phyloP scores from a whole-genome alignment of 495 filamentous ascomycete genomes.

The Penicillium waksmanii region DNA sequence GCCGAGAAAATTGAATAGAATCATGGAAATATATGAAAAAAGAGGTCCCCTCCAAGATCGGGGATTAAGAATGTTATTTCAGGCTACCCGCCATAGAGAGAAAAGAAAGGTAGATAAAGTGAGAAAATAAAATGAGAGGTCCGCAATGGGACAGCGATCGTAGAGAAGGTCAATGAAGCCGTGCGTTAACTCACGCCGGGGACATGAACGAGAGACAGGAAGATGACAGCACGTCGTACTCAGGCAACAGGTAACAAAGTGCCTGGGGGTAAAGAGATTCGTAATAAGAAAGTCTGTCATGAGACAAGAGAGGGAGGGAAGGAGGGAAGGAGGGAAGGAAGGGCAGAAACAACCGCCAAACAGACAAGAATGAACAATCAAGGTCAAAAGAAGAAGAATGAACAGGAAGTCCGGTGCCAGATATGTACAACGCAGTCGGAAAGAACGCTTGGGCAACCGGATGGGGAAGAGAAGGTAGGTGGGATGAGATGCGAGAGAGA shows the following conservation, averaged over 20 bases:
- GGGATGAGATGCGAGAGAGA: constrained; percentile 23
- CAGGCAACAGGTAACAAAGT: constrained; percentile 36
- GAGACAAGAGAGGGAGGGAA: constrained; percentile 14
- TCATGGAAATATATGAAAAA: constrained; percentile 24
- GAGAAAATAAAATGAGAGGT: constrained; percentile 16
- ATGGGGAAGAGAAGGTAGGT: constrained; percentile 20
- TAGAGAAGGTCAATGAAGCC: constrained; percentile 37
- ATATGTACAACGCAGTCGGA: constrained; percentile 33
- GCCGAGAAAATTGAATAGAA: constrained; percentile 18
- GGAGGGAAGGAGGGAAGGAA: constrained; percentile 6
- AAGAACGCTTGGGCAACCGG: constrained; percentile 16
- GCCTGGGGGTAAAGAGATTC: constrained; percentile 46
- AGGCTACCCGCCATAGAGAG: constrained; percentile 17
- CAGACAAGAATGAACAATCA: constrained; percentile 12
- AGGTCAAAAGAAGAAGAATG: constrained; percentile 21
- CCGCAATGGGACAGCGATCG: constrained; percentile 30
- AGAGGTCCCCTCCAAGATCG: constrained; percentile 23
- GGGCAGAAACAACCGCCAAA: constrained; percentile 19
- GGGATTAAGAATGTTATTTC: constrained; percentile 31
- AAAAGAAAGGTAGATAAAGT: constrained; percentile 14
- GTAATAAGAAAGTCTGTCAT: constrained; percentile 36
- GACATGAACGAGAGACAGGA: constrained; percentile 46
- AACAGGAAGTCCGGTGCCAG: constrained; percentile 28
- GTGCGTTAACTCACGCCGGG: constrained; percentile 33
- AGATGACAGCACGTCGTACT: constrained; percentile 40